A percentile compares a stretch with the other conserved stretches of the same genome.
These are phyloP conservation scores for Retiboletus flavoniger DNA, from an alignment of 1,284 basidiomycete genomes.

Conservation along the genomic window DNA sequence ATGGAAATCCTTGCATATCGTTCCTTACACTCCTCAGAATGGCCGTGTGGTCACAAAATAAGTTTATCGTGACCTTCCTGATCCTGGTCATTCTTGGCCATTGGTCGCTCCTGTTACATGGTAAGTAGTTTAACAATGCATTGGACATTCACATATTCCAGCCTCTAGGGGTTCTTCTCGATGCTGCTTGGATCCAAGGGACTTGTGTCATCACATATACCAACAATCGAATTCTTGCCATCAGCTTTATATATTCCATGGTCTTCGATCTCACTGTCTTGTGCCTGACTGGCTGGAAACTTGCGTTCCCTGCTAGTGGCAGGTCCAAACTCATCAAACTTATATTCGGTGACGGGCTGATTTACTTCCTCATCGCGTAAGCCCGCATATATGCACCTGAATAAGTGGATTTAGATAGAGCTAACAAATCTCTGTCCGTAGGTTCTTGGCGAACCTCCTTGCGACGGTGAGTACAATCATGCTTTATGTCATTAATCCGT, in stretches of 20 bases:
- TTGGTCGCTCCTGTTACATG: conserved; percentile 76
- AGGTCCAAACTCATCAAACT: conserved; percentile 59
- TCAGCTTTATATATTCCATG: conserved; percentile 74
- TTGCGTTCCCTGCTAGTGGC: conserved; percentile 42
- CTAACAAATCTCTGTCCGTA: conserved; percentile 25
- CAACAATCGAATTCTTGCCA: conserved; percentile 55
- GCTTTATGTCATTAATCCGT: neutral
- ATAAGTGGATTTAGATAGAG: neutral
- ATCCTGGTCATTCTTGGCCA: conserved; percentile 66
- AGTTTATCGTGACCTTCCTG: conserved; percentile 56
- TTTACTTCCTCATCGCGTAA: conserved; percentile 73
- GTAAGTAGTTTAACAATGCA: conserved; percentile 34
- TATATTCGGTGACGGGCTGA: conserved; percentile 68
- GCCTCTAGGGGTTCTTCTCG: conserved; percentile 54
- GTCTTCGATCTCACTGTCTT: conserved; percentile 66
- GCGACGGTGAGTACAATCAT: conserved; percentile 49
- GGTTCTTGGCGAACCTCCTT: conserved; percentile 64
- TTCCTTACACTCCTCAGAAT: conserved; percentile 43
- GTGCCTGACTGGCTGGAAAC: conserved; percentile 59
- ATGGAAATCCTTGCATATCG: neutral
- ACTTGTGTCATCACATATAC: conserved; percentile 58
- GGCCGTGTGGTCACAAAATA: conserved; percentile 66
- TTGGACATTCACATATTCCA: neutral
- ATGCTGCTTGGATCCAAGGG: conserved; percentile 52
- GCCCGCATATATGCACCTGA: conserved; percentile 30